phyloP scores from a whole-genome alignment of 1,284 basidiomycete species.

The Vanrija sp. region DNA sequence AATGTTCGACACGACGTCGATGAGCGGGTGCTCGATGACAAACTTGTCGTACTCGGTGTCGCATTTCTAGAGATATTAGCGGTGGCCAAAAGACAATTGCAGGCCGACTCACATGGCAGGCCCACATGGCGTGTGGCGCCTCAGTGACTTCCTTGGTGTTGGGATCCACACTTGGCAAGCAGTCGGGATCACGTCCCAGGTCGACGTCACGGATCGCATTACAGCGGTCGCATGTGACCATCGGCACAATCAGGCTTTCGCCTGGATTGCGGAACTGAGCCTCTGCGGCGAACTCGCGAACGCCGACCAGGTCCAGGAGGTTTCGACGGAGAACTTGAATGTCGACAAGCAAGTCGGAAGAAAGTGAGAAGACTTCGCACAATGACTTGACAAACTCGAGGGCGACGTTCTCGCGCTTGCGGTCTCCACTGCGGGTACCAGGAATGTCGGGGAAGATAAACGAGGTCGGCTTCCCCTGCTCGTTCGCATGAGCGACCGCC shows the following conservation, averaged over 20 bases:
- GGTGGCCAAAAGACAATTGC: neutral
- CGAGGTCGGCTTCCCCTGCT: constrained; percentile 56
- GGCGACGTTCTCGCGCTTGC: constrained; percentile 63
- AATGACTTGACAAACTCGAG: constrained; percentile 88
- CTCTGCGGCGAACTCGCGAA: constrained; percentile 81
- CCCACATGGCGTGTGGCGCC: constrained; percentile 48
- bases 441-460: constrained; percentile 74
- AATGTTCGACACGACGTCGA: constrained; percentile 68
- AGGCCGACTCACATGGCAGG: constrained; percentile 42
- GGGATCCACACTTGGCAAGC: constrained; percentile 57
- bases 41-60: constrained; percentile 81
- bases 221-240: constrained; percentile 87
- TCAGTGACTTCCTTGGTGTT: constrained; percentile 36
- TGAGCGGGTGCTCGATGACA: constrained; percentile 78
- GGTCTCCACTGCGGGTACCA: constrained; percentile 59
- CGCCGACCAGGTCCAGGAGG: constrained; percentile 79
- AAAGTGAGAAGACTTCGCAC: constrained; percentile 75
- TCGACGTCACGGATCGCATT: constrained; percentile 88
- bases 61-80: constrained; percentile 54
- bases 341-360: constrained; percentile 75
- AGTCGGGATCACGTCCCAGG: constrained; percentile 86
- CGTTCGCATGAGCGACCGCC: constrained; percentile 58
- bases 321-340: constrained; percentile 85
- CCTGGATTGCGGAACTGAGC: constrained; percentile 89
- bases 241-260: constrained; percentile 78